Evolutionary conservation across 148 eudicot genomes (phyloP).

Genomic region (Pouteria glomerata): DNA sequence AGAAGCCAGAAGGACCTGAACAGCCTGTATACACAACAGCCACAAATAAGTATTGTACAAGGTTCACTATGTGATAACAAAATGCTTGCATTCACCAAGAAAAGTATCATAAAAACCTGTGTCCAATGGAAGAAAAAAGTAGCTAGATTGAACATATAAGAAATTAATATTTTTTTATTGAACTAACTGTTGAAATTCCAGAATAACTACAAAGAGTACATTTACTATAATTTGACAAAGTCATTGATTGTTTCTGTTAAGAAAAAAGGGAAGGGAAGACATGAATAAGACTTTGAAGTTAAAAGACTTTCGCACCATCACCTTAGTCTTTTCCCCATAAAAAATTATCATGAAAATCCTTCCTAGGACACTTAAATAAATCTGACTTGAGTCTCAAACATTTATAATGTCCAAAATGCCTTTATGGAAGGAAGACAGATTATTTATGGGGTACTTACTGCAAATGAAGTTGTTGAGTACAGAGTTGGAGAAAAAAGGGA

Average conservation of each 20-base stretch:
- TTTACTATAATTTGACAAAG: not conserved
- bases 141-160: not conserved
- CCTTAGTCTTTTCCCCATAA: no score
- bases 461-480: no score
- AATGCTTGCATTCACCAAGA: not conserved
- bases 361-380: no score
- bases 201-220: not conserved
- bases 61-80: not conserved
- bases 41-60: not conserved
- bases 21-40: slow-evolving; percentile 49
- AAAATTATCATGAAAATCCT: no score
- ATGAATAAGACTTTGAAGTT: no score
- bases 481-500: no score
- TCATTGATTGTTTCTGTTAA: not conserved
- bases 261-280: no score
- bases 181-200: not conserved
- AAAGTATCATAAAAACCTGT: not conserved
- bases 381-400: no score
- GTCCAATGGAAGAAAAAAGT: not conserved
- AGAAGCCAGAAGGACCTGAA: slow-evolving; percentile 62
- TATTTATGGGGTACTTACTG: no score
- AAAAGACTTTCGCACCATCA: no score
- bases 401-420: no score
- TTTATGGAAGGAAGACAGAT: no score
- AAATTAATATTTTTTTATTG: not conserved